Evolutionary conservation across 2,329 filamentous ascomycete species (phyloP).

Genomic region (Exophiala sp.): DNA sequence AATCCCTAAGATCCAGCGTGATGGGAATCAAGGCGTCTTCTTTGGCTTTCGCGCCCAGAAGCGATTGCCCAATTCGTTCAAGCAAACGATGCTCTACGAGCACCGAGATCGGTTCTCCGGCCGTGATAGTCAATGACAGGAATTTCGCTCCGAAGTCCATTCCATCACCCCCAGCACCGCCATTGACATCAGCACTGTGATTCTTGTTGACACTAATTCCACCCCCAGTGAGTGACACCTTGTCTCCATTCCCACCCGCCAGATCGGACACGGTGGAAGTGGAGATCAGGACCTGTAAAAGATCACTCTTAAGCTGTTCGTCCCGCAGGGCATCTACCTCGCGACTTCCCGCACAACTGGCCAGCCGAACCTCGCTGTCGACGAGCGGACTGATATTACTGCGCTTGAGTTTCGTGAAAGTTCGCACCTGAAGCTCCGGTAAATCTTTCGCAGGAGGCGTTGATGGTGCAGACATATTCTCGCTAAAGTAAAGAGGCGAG

Average conservation of each 20-base stretch:
- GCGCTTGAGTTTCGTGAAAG: slow-evolving; percentile 77
- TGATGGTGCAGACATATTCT: slow-evolving; percentile 46
- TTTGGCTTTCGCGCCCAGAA: slow-evolving; percentile 64
- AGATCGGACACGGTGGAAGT: slow-evolving; percentile 4
- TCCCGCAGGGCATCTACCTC: slow-evolving; percentile 24
- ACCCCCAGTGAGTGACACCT: not conserved
- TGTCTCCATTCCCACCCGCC: not conserved
- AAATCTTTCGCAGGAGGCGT: slow-evolving; percentile 76
- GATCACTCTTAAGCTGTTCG: slow-evolving; percentile 24
- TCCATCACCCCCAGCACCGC: too few species aligned
- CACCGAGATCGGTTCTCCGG: slow-evolving; percentile 45
- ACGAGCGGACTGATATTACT: slow-evolving; percentile 71
- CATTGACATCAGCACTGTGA: not conserved
- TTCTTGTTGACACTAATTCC: not conserved
- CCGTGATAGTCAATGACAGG: slow-evolving; percentile 46
- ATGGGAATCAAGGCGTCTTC: slow-evolving; percentile 73
- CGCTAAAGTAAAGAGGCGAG: slow-evolving; percentile 21
- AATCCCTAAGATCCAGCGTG: slow-evolving; percentile 74
- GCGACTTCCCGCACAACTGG: slow-evolving; percentile 72
- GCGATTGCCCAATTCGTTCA: slow-evolving; percentile 36
- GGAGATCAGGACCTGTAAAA: slow-evolving; percentile 27
- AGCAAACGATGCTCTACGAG: slow-evolving; percentile 49
- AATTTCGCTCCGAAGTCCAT: slow-evolving; percentile 39
- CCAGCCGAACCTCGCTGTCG: slow-evolving; percentile 64
- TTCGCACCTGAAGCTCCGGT: slow-evolving; percentile 74